Evolutionary conservation across 345 rosid genomes (phyloP).

Genomic region (Salix purpurea): DNA sequence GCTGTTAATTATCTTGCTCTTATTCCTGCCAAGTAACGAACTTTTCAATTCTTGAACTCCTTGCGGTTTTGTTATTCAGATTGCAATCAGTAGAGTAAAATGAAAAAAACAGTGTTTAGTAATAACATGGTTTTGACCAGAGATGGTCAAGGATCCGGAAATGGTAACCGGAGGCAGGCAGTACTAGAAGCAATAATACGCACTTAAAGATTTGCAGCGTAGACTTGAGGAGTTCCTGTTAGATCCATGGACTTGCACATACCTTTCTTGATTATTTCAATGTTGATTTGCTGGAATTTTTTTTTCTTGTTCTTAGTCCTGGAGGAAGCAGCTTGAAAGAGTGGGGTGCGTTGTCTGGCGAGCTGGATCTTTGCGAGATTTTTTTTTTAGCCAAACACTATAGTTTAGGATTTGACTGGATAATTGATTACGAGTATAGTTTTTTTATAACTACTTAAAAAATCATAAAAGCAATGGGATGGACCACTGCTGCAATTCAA

Average conservation of each 20-base stretch:
- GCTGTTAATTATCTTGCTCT: constrained; percentile 70
- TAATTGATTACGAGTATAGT: background rate
- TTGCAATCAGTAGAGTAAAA: background rate
- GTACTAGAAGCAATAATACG: background rate
- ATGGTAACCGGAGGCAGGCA: background rate
- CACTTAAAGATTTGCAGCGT: background rate
- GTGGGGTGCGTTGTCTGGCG: background rate
- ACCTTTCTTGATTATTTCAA: background rate
- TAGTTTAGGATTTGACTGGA: background rate
- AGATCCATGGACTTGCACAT: background rate
- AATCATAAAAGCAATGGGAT: background rate
- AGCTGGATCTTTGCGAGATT: background rate
- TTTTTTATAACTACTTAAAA: background rate
- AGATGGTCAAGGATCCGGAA: background rate
- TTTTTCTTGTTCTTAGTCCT: background rate
- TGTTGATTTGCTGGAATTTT: background rate
- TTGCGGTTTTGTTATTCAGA: background rate
- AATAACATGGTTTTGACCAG: background rate
- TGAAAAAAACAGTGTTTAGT: background rate
- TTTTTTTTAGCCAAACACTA: background rate
- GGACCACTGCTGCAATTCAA: background rate
- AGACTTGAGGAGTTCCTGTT: background rate
- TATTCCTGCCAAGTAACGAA: constrained; percentile 74
- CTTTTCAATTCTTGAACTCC: background rate
- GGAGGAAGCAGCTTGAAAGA: background rate